Evolutionary conservation across 2,329 filamentous ascomycete genomes (phyloP), one percentile per base, ranked within the genome.

Genomic region (Trichoderma brevicompactum): DNA sequence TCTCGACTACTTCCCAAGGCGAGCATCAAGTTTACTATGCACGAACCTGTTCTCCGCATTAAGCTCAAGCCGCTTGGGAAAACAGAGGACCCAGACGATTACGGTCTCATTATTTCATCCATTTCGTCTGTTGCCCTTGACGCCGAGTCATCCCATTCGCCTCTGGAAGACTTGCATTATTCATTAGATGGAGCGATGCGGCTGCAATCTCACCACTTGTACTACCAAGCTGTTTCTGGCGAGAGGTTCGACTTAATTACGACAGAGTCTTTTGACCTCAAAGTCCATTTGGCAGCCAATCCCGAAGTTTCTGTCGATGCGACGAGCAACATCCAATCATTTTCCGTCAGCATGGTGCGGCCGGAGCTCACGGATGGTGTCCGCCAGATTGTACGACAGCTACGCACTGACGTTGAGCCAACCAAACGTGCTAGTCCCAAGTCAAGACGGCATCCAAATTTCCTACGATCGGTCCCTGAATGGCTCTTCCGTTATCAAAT

Each of bases 41-140:
- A 99, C 73, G 95, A 99, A 75, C 95, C 95, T 1, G 96, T 99
- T 15, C 76, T 98, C 68, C 89, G 96, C 70, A 94, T 99, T 69
- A 88, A 94, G 7, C 81, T 99, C 5, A 94, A 94, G 5, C 89
- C 94, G 0, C 87, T 95, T 68, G 86, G 90, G 67, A 83, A 84
- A 63, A 80, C 80, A 2, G 80, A 83, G 46, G 85, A 88, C 32
- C 83, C 87, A 0, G 92, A 93, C 67, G 94, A 98, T 69, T 98
- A 95, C 70, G 95, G 99, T 74, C 84, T 99, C 36, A 90, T 99
- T 50, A 97, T 99, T 54, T 97, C 92, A 1, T 95, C 93, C 2
- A 92, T 97, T 10, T 98, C 96, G 0, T 97, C 94, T 0, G 87
- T 98, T 43, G 96, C 94, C 0, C 80, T 98, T 23, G 95, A 99